Percentiles rank a stretch among this genome's conserved stretches.
phyloP scores from a whole-genome alignment of 768 basidiomycete genomes.

The Naematelia aurantialba region DNA sequence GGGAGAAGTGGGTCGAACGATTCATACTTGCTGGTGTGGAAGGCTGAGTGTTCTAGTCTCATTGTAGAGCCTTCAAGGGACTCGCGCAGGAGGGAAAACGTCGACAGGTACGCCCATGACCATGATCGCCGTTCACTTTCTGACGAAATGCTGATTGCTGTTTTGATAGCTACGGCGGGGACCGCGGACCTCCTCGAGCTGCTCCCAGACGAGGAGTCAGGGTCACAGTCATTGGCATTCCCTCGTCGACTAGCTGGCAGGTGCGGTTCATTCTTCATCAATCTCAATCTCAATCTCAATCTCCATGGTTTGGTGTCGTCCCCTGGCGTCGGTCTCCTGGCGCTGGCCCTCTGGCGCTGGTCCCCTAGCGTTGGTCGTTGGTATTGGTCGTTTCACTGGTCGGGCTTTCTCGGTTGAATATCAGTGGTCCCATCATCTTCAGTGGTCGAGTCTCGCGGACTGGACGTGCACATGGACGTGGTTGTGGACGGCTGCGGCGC shows the following conservation, averaged over 20 bases:
- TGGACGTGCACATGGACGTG: too few species aligned
- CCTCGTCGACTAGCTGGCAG: conserved; percentile 98
- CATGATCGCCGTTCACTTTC: not conserved
- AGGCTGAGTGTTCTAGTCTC: conserved; percentile 58
- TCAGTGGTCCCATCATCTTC: not conserved
- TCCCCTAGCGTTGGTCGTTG: too few species aligned
- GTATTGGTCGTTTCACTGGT: too few species aligned
- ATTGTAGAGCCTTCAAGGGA: conserved; percentile 97
- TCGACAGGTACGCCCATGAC: conserved; percentile 57
- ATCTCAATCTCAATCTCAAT: too few species aligned
- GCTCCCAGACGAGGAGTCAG: conserved; percentile 53
- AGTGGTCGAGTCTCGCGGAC: not conserved
- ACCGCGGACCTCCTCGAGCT: conserved; percentile 21
- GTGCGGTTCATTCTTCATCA: conserved; percentile 63
- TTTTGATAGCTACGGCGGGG: not conserved
- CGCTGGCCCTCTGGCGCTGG: too few species aligned
- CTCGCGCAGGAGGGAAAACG: conserved; percentile 68
- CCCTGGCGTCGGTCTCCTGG: not conserved
- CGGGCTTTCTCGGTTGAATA: not conserved
- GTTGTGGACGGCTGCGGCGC: not conserved
- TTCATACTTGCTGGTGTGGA: too few species aligned
- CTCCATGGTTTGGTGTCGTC: conserved; percentile 23
- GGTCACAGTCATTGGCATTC: conserved; percentile 80
- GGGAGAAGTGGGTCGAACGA: conserved; percentile 60
- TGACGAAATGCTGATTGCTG: conserved; percentile 4